Base-by-base conservation (phyloP, 2,329 filamentous ascomycete genomes). In the Ascochyta rabiei region DNA sequence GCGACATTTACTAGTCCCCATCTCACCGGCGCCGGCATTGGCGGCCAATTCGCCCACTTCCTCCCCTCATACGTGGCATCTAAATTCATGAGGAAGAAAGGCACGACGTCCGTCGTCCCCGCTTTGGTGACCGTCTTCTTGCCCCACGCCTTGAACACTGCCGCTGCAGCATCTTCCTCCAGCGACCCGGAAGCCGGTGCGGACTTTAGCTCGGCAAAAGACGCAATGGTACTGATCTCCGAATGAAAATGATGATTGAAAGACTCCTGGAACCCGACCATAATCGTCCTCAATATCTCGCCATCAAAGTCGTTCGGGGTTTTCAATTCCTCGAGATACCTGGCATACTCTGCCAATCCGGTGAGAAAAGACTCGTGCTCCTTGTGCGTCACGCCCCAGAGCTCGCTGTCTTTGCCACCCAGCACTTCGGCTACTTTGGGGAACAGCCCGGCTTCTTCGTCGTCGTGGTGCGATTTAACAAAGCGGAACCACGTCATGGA, bases 11-110 rank as follows among this genome's bases (percentile, higher is more conserved):
- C 77, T 57, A 89, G 63, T 0, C 80, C 81, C 84, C 84, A 88
- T 50, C 80, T 79, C 55, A 88, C 79, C 3, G 83, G 80, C 5
- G 76, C 78, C 1, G 86, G 85, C 77, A 88, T 88, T 0, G 86
- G 84, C 39, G 86, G 86, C 85, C 86, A 89, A 62, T 81, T 80
- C 12, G 77, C 78, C 84, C 86, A 88, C 64, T 79, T 69, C 21
- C 84, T 84, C 6, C 81, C 81, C 71, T 89, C 86, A 56, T 76
- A 79, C 3, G 81, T 85, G 37, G 77, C 72, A 68, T 89, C 86
- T 19, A 87, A 73, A 66, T 88, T 88, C 60, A 87, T 71, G 51
- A 88, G 67, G 75, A 88, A 87, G 63, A 89, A 87, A 1, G 85
- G 85, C 15, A 88, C 81, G 0, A 85, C 85, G 55, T 87, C 84